Conservation (phyloP, 1,284 basidiomycete species). For the Cryptococcus sp. region DNA sequence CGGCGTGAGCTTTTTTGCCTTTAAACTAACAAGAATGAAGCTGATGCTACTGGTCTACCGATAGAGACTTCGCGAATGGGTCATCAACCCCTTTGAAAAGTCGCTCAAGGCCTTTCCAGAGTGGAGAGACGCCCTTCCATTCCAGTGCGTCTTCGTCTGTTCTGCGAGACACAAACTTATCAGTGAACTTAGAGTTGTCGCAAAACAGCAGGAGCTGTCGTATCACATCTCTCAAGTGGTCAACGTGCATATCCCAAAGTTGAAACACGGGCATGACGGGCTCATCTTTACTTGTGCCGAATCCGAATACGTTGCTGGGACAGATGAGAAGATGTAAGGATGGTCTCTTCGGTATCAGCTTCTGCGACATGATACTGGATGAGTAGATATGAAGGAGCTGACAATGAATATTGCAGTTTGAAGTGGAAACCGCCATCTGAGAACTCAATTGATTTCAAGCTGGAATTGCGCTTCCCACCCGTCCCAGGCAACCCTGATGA, state of each 20-base stretch:
- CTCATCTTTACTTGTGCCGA: constrained; percentile 94
- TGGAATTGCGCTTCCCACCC: constrained; percentile 88
- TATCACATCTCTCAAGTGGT: constrained; percentile 88
- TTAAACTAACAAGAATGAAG: neutral
- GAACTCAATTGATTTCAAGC: constrained; percentile 97
- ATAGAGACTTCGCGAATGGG: constrained; percentile 79
- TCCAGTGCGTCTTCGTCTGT: constrained; percentile 66
- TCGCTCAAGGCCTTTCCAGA: constrained; percentile 66
- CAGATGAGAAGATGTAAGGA: constrained; percentile 84
- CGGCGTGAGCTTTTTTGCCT: constrained; percentile 63
- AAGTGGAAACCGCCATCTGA: constrained; percentile 99
- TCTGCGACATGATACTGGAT: neutral
- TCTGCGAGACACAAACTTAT: neutral
- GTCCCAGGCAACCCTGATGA: constrained; percentile 57
- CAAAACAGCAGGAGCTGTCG: constrained; percentile 86
- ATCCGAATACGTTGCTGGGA: constrained; percentile 82
- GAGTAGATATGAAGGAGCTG: neutral
- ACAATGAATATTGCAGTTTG: constrained; percentile 60
- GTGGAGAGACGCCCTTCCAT: constrained; percentile 68
- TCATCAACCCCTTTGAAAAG: constrained; percentile 75
- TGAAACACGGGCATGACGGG: constrained; percentile 93
- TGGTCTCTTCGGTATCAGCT: neutral
- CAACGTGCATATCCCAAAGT: constrained; percentile 74
- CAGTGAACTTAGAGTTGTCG: constrained; percentile 64
- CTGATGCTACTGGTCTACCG: no score